Percentiles rank a stretch among this genome's conserved stretches.
Conservation (phyloP, 2,329 filamentous ascomycete genomes). For the Nothophoma quercina region DNA sequence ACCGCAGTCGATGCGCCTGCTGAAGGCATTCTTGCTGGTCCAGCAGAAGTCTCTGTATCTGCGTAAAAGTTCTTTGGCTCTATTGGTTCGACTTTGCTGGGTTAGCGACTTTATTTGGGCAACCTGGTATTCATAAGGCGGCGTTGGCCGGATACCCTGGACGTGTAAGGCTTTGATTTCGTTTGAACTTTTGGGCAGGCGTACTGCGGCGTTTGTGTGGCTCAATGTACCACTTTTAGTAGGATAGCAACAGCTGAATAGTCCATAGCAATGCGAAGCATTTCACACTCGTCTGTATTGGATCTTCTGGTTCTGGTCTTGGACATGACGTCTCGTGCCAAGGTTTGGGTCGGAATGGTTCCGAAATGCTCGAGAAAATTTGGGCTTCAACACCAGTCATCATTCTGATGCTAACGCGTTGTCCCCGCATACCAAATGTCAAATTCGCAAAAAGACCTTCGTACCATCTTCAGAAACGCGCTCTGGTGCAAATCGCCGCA, state of each 20-base stretch:
- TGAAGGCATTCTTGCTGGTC: conserved; percentile 30
- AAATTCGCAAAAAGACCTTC: conserved; percentile 25
- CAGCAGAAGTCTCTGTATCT: conserved; percentile 31
- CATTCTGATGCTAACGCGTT: conserved; percentile 42
- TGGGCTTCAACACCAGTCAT: conserved; percentile 34
- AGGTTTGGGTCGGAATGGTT: conserved; percentile 30
- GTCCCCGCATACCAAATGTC: conserved; percentile 47
- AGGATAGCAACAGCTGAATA: conserved; percentile 22
- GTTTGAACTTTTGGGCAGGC: conserved; percentile 20
- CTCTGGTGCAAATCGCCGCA: conserved; percentile 38
- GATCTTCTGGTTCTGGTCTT: not conserved
- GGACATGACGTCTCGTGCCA: conserved; percentile 37
- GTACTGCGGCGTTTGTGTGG: conserved; percentile 27
- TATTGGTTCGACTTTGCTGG: conserved; percentile 9
- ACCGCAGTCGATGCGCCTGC: conserved; percentile 28
- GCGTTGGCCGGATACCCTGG: conserved; percentile 47
- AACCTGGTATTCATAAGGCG: conserved; percentile 29
- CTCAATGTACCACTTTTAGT: conserved; percentile 14
- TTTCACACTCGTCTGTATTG: not conserved
- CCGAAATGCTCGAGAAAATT: conserved; percentile 38
- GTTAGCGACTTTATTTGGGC: conserved; percentile 22
- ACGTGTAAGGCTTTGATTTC: conserved; percentile 27
- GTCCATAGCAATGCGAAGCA: conserved; percentile 5
- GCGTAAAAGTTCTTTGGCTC: conserved; percentile 24
- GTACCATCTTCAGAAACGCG: conserved; percentile 22